Evolutionary conservation across 768 basidiomycete species (phyloP).

Genomic region (Fomitopsis serialis): DNA sequence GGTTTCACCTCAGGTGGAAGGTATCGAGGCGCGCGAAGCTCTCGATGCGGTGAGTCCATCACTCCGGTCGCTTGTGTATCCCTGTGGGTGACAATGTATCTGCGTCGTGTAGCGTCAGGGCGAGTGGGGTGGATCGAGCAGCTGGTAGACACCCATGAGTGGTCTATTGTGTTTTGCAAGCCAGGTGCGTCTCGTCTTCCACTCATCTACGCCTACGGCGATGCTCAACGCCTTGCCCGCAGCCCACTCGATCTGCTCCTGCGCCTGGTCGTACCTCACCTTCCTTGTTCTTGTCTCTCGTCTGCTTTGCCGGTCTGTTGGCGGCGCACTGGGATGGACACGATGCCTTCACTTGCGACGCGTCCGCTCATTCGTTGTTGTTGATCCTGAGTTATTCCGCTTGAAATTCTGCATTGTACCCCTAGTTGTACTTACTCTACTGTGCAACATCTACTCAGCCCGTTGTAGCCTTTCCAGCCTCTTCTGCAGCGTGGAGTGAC

Average conservation of each 20-base stretch:
- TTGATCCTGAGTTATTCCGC: background rate
- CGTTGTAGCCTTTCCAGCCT: too few relatives aligned
- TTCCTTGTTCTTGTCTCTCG: background rate
- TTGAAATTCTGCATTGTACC: background rate
- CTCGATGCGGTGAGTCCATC: background rate
- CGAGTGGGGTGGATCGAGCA: background rate
- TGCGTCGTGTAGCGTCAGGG: background rate
- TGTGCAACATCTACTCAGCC: too few relatives aligned
- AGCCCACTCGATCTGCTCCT: too few relatives aligned
- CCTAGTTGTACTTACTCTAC: background rate
- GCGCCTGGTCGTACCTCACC: background rate
- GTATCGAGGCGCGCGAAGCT: background rate
- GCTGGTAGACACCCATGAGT: background rate
- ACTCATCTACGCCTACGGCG: too few relatives aligned
- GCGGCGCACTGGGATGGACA: background rate
- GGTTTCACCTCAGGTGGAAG: background rate
- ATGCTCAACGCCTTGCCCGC: too few relatives aligned
- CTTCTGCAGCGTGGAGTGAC: too few relatives aligned
- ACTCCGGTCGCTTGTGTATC: background rate
- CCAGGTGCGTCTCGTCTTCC: too few relatives aligned
- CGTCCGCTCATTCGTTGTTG: background rate
- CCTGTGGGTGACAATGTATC: background rate
- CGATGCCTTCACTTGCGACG: background rate
- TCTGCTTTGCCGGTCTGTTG: too few relatives aligned
- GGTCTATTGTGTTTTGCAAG: too few relatives aligned